These are phyloP conservation scores for Cladosporium cucumerinum DNA, from an alignment of 2,329 filamentous ascomycete genomes.

Conservation along the genomic window DNA sequence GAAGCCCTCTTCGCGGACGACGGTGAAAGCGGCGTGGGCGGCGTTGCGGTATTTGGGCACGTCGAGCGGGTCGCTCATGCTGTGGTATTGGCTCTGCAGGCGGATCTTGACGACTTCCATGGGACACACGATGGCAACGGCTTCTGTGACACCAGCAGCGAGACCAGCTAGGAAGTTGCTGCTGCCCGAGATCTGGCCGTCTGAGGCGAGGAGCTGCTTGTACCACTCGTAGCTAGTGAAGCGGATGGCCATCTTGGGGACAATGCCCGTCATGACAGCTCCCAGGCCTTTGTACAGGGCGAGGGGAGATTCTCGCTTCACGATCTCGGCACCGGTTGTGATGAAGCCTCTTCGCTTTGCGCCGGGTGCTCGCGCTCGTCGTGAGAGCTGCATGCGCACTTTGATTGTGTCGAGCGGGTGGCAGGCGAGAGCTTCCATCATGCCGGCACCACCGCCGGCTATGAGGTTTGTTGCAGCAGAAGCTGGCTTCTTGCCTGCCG, in stretches of 20 bases:
- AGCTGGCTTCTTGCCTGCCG: constrained; percentile 68
- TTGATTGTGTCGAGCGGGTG: constrained; percentile 98
- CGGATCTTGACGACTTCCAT: constrained; percentile 99
- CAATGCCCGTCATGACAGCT: constrained; percentile 90
- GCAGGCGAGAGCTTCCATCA: constrained; percentile 98
- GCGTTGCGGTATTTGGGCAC: constrained; percentile 97
- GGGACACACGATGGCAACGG: constrained; percentile 90
- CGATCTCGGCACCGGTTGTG: constrained; percentile 78
- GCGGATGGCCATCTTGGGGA: constrained; percentile 98
- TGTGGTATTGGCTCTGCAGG: constrained; percentile 95
- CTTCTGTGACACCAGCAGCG: constrained; percentile 90
- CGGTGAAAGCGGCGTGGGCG: constrained; percentile 77
- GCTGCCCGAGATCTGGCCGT: constrained; percentile 66
- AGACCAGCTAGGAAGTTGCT: constrained; percentile 81
- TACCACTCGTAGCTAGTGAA: constrained; percentile 97
- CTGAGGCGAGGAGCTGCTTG: constrained; percentile 71
- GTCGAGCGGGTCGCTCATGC: constrained; percentile 93
- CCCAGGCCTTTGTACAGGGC: constrained; percentile 98
- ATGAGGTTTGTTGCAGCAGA: constrained; percentile 88
- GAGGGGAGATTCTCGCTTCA: constrained; percentile 83
- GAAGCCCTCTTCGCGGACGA: constrained; percentile 85
- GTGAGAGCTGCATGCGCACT: constrained; percentile 97
- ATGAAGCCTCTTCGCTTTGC: constrained; percentile 83
- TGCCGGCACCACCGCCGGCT: constrained; percentile 92
- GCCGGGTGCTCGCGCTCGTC: constrained; percentile 76